Evolutionary conservation across 192 early-diverging fungal species (phyloP), one percentile per base, ranked within the genome.

Genomic region (Rhizophagus sp.): DNA sequence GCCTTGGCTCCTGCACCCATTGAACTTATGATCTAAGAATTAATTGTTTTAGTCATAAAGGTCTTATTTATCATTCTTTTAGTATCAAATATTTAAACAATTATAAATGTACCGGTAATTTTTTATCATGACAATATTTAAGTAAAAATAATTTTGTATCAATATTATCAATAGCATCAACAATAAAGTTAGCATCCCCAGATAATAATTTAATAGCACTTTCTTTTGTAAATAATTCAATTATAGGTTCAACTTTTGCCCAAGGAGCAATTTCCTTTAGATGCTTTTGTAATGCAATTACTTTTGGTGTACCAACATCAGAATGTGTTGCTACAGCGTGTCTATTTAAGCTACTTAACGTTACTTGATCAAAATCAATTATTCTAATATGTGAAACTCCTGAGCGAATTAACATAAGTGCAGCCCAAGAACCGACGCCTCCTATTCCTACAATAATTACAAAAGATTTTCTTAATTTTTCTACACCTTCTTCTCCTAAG

Each of bases 1-100:
- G 95, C 90, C 83, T 99, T 99, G 62, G 95, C 96, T n/a, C 98
- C 97, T 4, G 97, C 94, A 2, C 97, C 98, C 96, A 98, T 99
- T 22, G 97, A 95, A 64, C 94, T 94, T 39, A 99, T 95, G 27
- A 78, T 78, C 77, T 78, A 78, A 27, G 10, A 47, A 27, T 49
- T 15, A 78, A 41, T 69, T n/a, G 34, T 25, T 78, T 33, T 22
- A 74, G 44, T 47, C 1, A 47, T 47, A 41, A 41, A 41, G 0
- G 44, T 47, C 44, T 47, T 47, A 44, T 10, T 30, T 30, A 30
- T 30, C 30, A 30, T 30, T 30, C 1, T 44, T 44, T 44, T 44
- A 44, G 0, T 8, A 8, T 9, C 2, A 52, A 25, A 74, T 7
- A 25, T 24, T 52, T 47, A 36, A 75, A 62, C 27, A 22, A 8